Evolutionary conservation across 1,284 basidiomycete genomes (phyloP), one percentile per base, ranked within the genome.

Genomic region (Mrakiaceae sp.): DNA sequence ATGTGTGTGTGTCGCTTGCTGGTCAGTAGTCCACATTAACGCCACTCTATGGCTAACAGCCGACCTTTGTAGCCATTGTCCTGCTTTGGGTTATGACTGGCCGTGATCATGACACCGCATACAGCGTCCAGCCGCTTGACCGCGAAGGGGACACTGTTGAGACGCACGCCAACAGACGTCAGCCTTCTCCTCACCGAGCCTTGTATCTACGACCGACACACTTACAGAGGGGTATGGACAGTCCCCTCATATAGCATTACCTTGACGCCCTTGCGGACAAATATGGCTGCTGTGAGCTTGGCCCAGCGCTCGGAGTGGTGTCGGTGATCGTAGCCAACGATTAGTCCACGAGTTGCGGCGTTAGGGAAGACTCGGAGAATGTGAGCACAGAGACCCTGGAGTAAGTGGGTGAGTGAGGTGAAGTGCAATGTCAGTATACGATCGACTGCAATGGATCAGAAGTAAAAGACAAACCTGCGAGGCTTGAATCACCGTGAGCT

Each of bases 71-170:
- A 91, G 3, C 90, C 89, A 72, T 92, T 92, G 70, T 92, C 90
- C 72, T 87, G 76, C 87, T 87, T 90, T 0, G 88, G 88, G 71
- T 90, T 90, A 70, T 90, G 88, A 67, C 86, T 88, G 5, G 88
- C 88, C 68, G 90, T 92, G 63, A 92, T 87, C 90, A 92, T 92
- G 3, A 92, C 83, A 42, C 90, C 89, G 65, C 86, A 87, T 3
- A 85, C 85, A 6, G 89, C 87, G 16, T 78, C 77, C 51, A 89
- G 72, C 59, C 74, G 78, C 69, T 83, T 84, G 12, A 90, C 81
- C 47, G 82, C 81, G 73, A 90, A 91, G 0, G 90, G 90, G 6
- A 91, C 86, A 72, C 86, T 87, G 66, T 3, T 27, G 27, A 2
- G 2, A 1, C 27, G 27, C 27, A 27, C 27, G 27, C 27, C 27